Evolutionary conservation across 2,329 filamentous ascomycete genomes (phyloP).

Genomic region (Ophiostoma sp.): DNA sequence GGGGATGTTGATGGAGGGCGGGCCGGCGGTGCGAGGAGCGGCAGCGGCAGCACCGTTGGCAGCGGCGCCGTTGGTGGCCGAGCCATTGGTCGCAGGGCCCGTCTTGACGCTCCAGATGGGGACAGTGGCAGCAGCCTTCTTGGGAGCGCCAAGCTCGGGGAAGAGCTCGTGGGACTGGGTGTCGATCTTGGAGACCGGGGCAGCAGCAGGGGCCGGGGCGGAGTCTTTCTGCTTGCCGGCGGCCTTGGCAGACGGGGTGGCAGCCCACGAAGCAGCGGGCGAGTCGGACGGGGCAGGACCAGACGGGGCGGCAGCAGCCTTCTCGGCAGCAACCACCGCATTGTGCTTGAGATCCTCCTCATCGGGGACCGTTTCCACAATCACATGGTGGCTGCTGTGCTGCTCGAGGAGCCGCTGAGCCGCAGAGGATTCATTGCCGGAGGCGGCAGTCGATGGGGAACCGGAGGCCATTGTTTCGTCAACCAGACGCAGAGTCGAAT

Average conservation of each 20-base stretch:
- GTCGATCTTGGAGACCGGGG: slow-evolving; percentile 53
- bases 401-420: slow-evolving; percentile 60
- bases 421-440: slow-evolving; percentile 44
- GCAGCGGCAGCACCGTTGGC: slow-evolving; percentile 46
- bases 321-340: slow-evolving; percentile 39
- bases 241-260: slow-evolving; percentile 55
- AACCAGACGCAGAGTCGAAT: slow-evolving; percentile 19
- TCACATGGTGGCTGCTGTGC: slow-evolving; percentile 58
- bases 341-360: slow-evolving; percentile 60
- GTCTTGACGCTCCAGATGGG: slow-evolving; percentile 32
- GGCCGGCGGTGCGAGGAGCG: slow-evolving; percentile 31
- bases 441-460: slow-evolving; percentile 32
- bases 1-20: slow-evolving; percentile 66
- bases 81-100: slow-evolving; percentile 40
- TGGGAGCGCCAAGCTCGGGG: slow-evolving; percentile 73
- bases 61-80: slow-evolving; percentile 44
- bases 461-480: slow-evolving; percentile 28
- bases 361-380: slow-evolving; percentile 74
- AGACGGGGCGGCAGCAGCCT: slow-evolving; percentile 40
- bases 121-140: slow-evolving; percentile 53
- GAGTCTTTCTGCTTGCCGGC: slow-evolving; percentile 39
- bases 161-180: slow-evolving; percentile 87
- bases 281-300: slow-evolving; percentile 41
- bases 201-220: slow-evolving; percentile 41
- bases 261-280: slow-evolving; percentile 42